These are phyloP conservation scores for Colletotrichum sansevieriae DNA, from an alignment of 2,329 filamentous ascomycete species.

Conservation along the genomic window DNA sequence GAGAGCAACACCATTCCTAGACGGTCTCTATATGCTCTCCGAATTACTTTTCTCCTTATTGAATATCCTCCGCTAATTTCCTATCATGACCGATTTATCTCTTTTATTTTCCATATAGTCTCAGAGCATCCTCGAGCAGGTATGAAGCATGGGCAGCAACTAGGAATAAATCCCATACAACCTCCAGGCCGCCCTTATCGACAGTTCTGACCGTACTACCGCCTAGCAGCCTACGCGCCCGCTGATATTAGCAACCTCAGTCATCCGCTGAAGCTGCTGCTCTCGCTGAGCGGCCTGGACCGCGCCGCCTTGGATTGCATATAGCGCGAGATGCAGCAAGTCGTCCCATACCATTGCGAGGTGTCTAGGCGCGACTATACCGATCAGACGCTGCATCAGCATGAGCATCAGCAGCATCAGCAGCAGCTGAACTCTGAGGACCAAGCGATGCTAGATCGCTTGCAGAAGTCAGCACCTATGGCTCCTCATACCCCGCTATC, in stretches of 20 bases:
- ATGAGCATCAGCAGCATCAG: neutral
- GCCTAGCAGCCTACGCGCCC: neutral
- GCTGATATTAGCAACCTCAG: neutral
- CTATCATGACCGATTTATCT: neutral
- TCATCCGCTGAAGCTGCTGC: neutral
- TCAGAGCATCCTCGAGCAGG: neutral
- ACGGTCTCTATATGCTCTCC: neutral
- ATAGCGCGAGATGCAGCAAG: neutral
- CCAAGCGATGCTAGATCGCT: neutral
- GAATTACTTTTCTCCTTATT: neutral
- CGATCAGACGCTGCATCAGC: neutral
- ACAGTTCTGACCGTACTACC: no score
- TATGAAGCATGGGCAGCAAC: neutral
- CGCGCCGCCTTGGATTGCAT: neutral
- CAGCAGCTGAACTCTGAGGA: neutral
- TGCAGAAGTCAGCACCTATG: neutral
- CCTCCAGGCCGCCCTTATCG: neutral
- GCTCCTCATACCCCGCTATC: neutral
- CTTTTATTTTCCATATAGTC: neutral
- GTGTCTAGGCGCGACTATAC: neutral
- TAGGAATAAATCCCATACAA: neutral
- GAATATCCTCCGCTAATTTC: neutral
- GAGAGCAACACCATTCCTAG: neutral
- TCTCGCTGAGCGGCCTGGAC: neutral
- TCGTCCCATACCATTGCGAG: neutral